Evolutionary conservation across 139 green algal species (phyloP), one percentile per base, ranked within the genome.

Genomic region (Chlorella ohadii): DNA sequence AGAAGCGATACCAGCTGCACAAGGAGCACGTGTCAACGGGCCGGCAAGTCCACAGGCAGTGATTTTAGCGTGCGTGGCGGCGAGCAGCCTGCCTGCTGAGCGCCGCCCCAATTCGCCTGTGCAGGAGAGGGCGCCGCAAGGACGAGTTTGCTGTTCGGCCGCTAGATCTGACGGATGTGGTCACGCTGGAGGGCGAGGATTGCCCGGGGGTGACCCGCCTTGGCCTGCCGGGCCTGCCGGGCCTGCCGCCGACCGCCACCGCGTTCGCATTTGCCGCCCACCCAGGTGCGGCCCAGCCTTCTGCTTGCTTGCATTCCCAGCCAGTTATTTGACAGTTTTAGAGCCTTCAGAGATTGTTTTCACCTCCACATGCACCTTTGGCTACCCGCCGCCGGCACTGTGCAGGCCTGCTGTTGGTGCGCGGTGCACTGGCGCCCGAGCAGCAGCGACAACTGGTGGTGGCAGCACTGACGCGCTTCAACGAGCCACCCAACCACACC

Each of bases 1-100:
- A 95, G 39, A 95, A 95, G 71, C 82, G 81, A 31, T 95, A 94
- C 64, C 86, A 94, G 73, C 84, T 90, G 63, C 81, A 90, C 75
- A 57, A 31, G 57, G 75, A 82, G 15, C 57, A 57, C 4, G 2
- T 59, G 3, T 9, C 51, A 59, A 23, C 51, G 11, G 51, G 15
- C 51, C 19, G 51, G 51, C 51, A 59, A 59, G 51, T 22, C 51
- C 12, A 22, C 88, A 27, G 13, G 72, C 1, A 28, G 27, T 61
- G 63, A 13, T 4, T n/a, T 41, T 38, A 28, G 33, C 38, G 19
- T 31, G 73, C 51, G 12, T 22, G 51, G 51, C 11, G 15, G 51
- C 51, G 15, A 13, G 22, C 19, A 59, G 51, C 51, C 2, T 59
- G 12, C 51, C 12, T 22, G 51, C 51, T 59, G 51, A 59, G 51